Base-by-base conservation (phyloP, 345 rosid species). In the Atalantia buxifolia region DNA sequence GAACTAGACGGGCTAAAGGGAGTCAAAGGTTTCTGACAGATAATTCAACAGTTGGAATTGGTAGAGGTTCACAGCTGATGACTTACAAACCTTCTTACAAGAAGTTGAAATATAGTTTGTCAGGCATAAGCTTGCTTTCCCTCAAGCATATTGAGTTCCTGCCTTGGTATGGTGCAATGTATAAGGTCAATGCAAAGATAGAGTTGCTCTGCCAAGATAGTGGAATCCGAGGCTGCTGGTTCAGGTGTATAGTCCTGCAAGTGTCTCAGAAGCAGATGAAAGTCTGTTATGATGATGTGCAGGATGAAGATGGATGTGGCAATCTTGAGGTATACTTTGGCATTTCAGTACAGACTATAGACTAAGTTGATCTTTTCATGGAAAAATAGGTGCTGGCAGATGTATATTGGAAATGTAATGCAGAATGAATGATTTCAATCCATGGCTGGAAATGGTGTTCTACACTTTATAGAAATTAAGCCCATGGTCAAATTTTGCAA, bases 171-270 rank as follows among this genome's bases (percentile, higher is more conserved):
- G 72, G 66, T 71, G 81, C 79, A 57, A 59, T 74, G 53, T 87
- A 89, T 83, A 84, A 84, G 80, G 86, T 85, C 75, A 90, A 86
- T 85, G 94, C 90, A 72, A 93, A 91, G 84, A 84, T 95, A 76
- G 99, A 95, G 84, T 72, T 85, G 76, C 81, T 93, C 69, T 91
- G 97, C 89, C 99, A 91, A 88, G 99, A 96, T 84, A 96, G 99
- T 72, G 99, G 99, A 56, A 85, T 96, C 77, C 89, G 97, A 84
- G 99, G 99, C 64, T 93, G 99, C 86, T 93, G 98, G 99, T 96
- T 96, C 84, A 88, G 92, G 85, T 92, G 98, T 85, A 90, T 92
- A 24, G 82, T 93, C 84, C 74, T 96, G 81, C 88, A 89, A 80
- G 81, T 89, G 67, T 87, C 91, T 68, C 82, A 85, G 68, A 96